Base-by-base conservation (phyloP, 495 filamentous ascomycete genomes). In the Daldinia bambusicola region DNA sequence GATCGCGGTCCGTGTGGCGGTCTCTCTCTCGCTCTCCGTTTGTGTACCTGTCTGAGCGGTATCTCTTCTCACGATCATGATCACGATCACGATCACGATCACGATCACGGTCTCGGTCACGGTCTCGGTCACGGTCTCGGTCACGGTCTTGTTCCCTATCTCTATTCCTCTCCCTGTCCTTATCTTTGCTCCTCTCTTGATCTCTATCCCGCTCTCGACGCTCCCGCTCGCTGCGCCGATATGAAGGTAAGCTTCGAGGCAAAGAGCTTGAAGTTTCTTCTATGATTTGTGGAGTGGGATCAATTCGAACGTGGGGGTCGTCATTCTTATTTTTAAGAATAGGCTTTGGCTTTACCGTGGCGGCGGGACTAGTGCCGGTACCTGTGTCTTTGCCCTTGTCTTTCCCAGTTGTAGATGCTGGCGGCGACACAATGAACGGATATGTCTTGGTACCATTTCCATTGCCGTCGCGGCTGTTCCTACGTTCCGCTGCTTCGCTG, bases 281-380 rank as follows among this genome's bases (percentile, higher is more conserved):
- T 7, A 75, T 71, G 40, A 77, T 66, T 40, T 76, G 73, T 6
- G 75, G 75, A 30, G 59, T 67, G 10, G 71, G 73, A 20, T 81
- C 80, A 52, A 84, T 84, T 1, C 78, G 79, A 12, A 85, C 83
- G 50, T 81, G 81, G 8, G 75, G 75, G 55, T 85, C 78, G 32
- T 80, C 79, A 53, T 84, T 82, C 68, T 80, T 80, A 72, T 84
- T 84, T 78, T 85, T 85, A 6, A 85, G 77, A 34, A 85, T 85
- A 16, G 83, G 78, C 69, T 84, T 85, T 2, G 83, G 83, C 57
- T 69, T 75, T 0, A 79, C 75, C 0, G 80, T 82, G 43, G 75
- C 79, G 6, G 79, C 65, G 2, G 82, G 82, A 2, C 80, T 83
- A 6, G 59, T 48, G 36, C 64, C 65, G 31, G 63, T 51, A n/a